These are phyloP conservation scores for Coffea eugenioides DNA, from an alignment of 257 asterid species.

Conservation along the genomic window DNA sequence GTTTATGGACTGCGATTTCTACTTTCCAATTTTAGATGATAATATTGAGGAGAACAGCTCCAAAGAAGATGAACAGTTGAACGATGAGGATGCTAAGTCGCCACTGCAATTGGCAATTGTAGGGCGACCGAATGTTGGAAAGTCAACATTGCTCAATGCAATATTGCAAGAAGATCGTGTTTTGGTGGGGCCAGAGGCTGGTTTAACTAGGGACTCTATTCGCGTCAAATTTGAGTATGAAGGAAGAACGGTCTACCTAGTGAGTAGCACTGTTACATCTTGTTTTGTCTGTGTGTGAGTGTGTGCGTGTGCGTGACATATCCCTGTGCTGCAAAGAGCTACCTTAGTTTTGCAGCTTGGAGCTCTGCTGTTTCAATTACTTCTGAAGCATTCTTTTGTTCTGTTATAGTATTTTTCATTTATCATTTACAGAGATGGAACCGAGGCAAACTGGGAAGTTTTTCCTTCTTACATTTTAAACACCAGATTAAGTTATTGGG, in stretches of 20 bases:
- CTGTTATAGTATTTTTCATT: too few relatives aligned
- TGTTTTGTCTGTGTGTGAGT: background rate
- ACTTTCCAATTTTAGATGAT: conserved; percentile 35
- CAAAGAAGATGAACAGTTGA: conserved; percentile 43
- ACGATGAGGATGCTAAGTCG: conserved; percentile 59
- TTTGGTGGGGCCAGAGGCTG: conserved; percentile 97
- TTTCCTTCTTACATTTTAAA: too few relatives aligned
- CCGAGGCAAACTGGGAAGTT: too few relatives aligned
- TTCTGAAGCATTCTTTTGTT: too few relatives aligned
- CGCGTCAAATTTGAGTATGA: conserved; percentile 79
- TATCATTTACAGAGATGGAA: too few relatives aligned
- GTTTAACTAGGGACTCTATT: conserved; percentile 94
- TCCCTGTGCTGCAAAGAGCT: too few relatives aligned
- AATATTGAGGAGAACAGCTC: conserved; percentile 31
- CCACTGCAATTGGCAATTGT: conserved; percentile 96
- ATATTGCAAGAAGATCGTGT: conserved; percentile 91
- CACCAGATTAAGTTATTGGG: too few relatives aligned
- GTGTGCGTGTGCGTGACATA: too few relatives aligned
- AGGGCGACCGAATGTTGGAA: conserved; percentile 96
- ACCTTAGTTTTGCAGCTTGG: too few relatives aligned
- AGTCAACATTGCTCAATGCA: conserved; percentile 90
- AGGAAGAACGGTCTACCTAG: conserved; percentile 60
- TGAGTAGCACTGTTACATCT: conserved; percentile 8
- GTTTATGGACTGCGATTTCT: conserved; percentile 16
- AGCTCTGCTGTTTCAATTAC: too few relatives aligned